Evolutionary conservation across 176 grass and related monocot genomes (phyloP).

Genomic region (Eragrostis nindensis): DNA sequence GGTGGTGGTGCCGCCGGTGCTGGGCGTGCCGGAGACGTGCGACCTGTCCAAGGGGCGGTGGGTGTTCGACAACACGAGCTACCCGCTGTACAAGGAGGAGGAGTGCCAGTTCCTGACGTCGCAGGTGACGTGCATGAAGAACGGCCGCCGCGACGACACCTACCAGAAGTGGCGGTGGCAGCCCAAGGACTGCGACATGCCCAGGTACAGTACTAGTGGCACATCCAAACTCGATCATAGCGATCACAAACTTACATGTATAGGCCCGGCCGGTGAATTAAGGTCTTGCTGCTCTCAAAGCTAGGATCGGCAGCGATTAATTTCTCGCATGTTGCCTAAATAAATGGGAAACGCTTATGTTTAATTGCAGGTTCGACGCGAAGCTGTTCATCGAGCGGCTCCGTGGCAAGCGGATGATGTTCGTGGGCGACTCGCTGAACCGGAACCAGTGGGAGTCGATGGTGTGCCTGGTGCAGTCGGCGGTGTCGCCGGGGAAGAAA

Average conservation of each 20-base stretch:
- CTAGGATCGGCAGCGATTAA: background rate
- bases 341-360: background rate
- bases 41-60: constrained; percentile 73
- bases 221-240: background rate
- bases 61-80: constrained; percentile 77
- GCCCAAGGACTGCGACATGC: constrained; percentile 73
- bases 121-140: constrained; percentile 91
- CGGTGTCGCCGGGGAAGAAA: constrained; percentile 65
- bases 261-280: too few species aligned
- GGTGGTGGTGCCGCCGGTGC: constrained; percentile 43
- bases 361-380: constrained; percentile 70
- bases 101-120: constrained; percentile 81
- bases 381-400: constrained; percentile 79
- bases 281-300: too few species aligned
- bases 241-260: background rate
- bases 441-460: constrained; percentile 97
- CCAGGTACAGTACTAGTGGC: constrained; percentile 47
- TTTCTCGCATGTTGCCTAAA: background rate
- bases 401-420: constrained; percentile 76
- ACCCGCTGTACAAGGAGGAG: constrained; percentile 74
- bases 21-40: constrained; percentile 62
- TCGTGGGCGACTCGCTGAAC: constrained; percentile 94
- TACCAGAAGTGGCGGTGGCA: constrained; percentile 96
- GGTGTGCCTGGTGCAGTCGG: constrained; percentile 81
- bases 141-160: constrained; percentile 83